Evolutionary conservation across 768 basidiomycete species (phyloP), one percentile per base, ranked within the genome.

Genomic region (Myochromella boudieri): DNA sequence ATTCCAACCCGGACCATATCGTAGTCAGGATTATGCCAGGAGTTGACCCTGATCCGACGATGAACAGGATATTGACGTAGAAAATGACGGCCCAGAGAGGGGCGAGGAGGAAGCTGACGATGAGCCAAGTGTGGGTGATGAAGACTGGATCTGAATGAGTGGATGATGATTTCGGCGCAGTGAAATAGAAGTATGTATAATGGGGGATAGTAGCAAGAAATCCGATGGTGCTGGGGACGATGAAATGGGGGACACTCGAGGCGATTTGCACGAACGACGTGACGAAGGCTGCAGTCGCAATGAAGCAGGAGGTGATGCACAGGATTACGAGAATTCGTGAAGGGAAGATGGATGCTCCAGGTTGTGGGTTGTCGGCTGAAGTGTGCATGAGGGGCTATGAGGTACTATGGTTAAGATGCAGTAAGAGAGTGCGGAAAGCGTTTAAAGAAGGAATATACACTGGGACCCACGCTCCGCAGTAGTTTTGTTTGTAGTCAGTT

Each of bases 21-120:
- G 31, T 43, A 14, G 42, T 14, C 12, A 33, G 24, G 42, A 43
- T 28, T 18, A 43, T 33, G 15, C n/a, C 31, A 6, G 15, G 31
- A 12, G 24, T 43, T 18, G 29, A 8, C n/a, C 31, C 31, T 11
- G 17, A 17, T 12, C 12, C 15, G 14, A 1, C n/a, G 8, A 33
- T 25, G 42, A 33, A 33, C 4, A 33, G 14, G 18, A 43, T 22
- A 8, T 43, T 17, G 22, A 44, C 18, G 43, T 34, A 32, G 17
- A 34, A 34, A 2, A 44, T 17, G 14, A 33, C 6, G 31, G 34
- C 21, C 42, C 42, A 44, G 9, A 44, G 43, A 14, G 43, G 32
- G 43, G 36, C 17, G 9, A 36, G 43, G 11, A 44, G 22, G 32
- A 34, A 44, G 17, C 24, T 8, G 14, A 12, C 17, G 32, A 36